Evolutionary conservation across 2,329 filamentous ascomycete species (phyloP), one percentile per base, ranked within the genome.

Genomic region (Triangularia setosa): DNA sequence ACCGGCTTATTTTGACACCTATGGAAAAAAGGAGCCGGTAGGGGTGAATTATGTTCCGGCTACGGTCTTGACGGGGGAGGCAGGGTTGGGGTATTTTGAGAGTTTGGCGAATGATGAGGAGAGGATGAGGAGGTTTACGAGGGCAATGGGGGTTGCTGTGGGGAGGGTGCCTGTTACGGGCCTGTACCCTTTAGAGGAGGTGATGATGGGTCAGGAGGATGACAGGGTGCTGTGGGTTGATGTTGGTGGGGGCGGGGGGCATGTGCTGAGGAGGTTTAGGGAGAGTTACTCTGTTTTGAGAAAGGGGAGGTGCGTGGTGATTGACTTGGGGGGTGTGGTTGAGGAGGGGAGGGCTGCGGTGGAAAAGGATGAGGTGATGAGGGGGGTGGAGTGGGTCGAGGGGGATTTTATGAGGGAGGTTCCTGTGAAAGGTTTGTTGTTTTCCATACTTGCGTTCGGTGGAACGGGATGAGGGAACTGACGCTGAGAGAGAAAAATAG

Each of bases 261-360:
- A 75, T 57, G 68, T 70, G 16, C 60, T 75, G n/a, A 67, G 62
- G 35, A 63, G 70, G 21, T 70, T 75, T 52, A 54, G 71, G 12
- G 52, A 61, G 16, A 65, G 65, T 40, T 71, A 67, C 44, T 67
- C 71, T 0, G 68, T 40, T 1, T 68, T 75, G 8, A 70, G 67
- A 1, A 64, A 65, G 3, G 61, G 60, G 24, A 67, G 71, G 28
- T 75, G 72, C 30, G 69, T 72, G n/a, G 66, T 75, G 16, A 71
- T 76, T 58, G 75, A 76, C 63, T 65, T 72, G 52, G 67, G 69
- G 2, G 71, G 73, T 58, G 73, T 75, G 9, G 65, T 75, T 30
- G 63, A 63, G 23, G 69, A 62, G 2, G 69, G 67, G 14, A 57
- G 58, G 35, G 58, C 60, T 8, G 58, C 60, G 27, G 62, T 28